These are phyloP conservation scores for Sporodiniella umbellata DNA, from an alignment of 371 early-diverging fungal species.

Conservation along the genomic window DNA sequence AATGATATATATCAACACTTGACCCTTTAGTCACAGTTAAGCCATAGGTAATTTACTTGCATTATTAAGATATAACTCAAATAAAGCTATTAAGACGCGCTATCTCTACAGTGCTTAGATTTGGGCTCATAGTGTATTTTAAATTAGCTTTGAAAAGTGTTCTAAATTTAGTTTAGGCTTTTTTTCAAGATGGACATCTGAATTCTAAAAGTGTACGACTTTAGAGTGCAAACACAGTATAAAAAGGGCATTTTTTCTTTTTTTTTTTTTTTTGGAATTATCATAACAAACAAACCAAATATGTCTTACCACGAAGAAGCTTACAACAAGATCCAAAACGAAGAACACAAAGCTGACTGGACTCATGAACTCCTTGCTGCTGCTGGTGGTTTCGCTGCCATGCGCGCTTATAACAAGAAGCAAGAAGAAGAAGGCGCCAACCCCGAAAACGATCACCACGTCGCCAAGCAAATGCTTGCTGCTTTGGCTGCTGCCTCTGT, in stretches of 20 bases:
- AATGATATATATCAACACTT: too few relatives aligned
- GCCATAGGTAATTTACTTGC: too few relatives aligned
- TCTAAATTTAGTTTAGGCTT: too few relatives aligned
- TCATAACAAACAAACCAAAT: background rate
- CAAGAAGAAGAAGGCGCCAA: conserved; percentile 14
- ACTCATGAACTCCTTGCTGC: conserved; percentile 45
- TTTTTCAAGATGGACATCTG: too few relatives aligned
- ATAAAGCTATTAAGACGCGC: too few relatives aligned
- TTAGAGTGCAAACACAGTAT: background rate
- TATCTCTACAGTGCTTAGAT: too few relatives aligned
- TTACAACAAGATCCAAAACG: conserved; percentile 21
- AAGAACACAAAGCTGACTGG: conserved; percentile 27
- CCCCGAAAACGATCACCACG: conserved; percentile 21
- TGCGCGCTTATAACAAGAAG: conserved; percentile 31
- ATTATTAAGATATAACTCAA: too few relatives aligned
- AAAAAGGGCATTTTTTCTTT: background rate
- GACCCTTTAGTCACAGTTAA: too few relatives aligned
- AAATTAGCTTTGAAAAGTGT: too few relatives aligned
- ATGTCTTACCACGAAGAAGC: conserved; percentile 41
- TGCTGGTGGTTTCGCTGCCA: conserved; percentile 49
- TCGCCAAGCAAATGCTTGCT: conserved; percentile 46
- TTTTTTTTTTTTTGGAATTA: too few relatives aligned
- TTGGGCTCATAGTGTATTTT: too few relatives aligned
- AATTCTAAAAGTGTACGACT: too few relatives aligned
- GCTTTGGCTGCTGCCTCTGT: conserved; percentile 36